Conservation (phyloP, 208 protist species). For the Trypanosoma melophagium region DNA sequence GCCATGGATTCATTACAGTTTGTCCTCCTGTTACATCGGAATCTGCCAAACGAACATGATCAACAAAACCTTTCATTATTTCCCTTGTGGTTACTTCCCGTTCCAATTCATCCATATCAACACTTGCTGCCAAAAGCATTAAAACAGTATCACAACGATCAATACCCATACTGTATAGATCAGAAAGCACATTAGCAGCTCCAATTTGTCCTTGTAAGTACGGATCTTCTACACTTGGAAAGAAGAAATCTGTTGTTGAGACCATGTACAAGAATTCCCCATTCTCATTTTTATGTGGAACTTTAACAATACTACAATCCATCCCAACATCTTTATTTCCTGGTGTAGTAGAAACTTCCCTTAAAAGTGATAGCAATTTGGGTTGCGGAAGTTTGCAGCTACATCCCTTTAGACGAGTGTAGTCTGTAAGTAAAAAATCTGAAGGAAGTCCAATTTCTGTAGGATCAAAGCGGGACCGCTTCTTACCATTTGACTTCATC, state of each 20-base stretch:
- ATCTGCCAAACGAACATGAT: conserved; percentile 72
- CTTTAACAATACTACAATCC: conserved; percentile 93
- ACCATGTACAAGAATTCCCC: conserved; percentile 82
- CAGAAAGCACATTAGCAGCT: conserved; percentile 96
- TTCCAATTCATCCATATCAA: conserved; percentile 90
- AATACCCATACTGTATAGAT: conserved; percentile 96
- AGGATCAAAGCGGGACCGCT: conserved; percentile 71
- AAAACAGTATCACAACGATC: conserved; percentile 93
- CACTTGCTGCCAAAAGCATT: conserved; percentile 93
- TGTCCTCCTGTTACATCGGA: conserved; percentile 94
- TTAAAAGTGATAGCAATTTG: conserved; percentile 87
- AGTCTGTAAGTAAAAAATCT: conserved; percentile 89
- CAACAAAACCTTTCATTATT: conserved; percentile 94
- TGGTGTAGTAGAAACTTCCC: conserved; percentile 62
- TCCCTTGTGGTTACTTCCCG: conserved; percentile 74
- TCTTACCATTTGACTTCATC: conserved; percentile 25
- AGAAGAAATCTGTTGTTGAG: conserved; percentile 97
- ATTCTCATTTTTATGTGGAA: conserved; percentile 50
- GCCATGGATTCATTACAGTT: conserved; percentile 96
- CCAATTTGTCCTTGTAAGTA: conserved; percentile 94
- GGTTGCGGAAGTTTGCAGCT: conserved; percentile 95
- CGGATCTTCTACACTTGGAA: conserved; percentile 95
- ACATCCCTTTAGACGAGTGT: conserved; percentile 88
- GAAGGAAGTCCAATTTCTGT: conserved; percentile 61
- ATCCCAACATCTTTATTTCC: conserved; percentile 81